phyloP scores from a whole-genome alignment of 495 filamentous ascomycete species.

The Hypomontagnella submonticulosa region DNA sequence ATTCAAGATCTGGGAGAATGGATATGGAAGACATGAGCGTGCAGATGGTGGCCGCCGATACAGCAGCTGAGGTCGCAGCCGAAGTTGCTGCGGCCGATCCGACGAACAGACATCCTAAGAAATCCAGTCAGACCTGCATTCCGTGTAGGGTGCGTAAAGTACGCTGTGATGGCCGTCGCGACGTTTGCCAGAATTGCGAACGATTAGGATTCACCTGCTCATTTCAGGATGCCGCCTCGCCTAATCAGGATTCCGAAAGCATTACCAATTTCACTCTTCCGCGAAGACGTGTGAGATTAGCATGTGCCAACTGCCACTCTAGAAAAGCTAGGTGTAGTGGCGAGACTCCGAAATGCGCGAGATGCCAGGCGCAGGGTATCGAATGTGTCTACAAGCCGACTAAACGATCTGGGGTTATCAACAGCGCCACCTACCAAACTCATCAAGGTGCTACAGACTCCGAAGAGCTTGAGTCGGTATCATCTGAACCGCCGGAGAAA shows the following conservation, averaged over 20 bases:
- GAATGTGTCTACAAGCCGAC: constrained; percentile 61
- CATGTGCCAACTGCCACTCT: constrained; percentile 60
- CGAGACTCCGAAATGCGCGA: constrained; percentile 58
- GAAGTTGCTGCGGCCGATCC: constrained; percentile 48
- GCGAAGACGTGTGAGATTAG: constrained; percentile 59
- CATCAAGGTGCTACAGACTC: constrained; percentile 47
- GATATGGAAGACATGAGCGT: constrained; percentile 52
- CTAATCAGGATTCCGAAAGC: constrained; percentile 46
- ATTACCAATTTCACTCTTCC: constrained; percentile 53
- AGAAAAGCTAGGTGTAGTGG: constrained; percentile 63
- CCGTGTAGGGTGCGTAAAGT: constrained; percentile 63
- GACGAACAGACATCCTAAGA: constrained; percentile 48
- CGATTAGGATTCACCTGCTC: constrained; percentile 61
- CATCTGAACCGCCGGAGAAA: constrained; percentile 49
- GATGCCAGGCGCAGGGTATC: constrained; percentile 59
- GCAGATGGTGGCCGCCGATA: constrained; percentile 48
- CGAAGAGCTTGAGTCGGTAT: constrained; percentile 47
- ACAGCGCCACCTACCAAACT: constrained; percentile 23
- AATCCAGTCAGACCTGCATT: constrained; percentile 56
- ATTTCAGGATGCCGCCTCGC: constrained; percentile 54
- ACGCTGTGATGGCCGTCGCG: constrained; percentile 59
- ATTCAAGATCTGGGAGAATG: constrained; percentile 45
- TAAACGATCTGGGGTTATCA: constrained; percentile 51
- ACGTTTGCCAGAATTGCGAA: constrained; percentile 60
- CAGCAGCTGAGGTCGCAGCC: constrained; percentile 49